These are phyloP conservation scores for Botryotinia globosa DNA, from an alignment of 2,329 filamentous ascomycete genomes.

Conservation along the genomic window DNA sequence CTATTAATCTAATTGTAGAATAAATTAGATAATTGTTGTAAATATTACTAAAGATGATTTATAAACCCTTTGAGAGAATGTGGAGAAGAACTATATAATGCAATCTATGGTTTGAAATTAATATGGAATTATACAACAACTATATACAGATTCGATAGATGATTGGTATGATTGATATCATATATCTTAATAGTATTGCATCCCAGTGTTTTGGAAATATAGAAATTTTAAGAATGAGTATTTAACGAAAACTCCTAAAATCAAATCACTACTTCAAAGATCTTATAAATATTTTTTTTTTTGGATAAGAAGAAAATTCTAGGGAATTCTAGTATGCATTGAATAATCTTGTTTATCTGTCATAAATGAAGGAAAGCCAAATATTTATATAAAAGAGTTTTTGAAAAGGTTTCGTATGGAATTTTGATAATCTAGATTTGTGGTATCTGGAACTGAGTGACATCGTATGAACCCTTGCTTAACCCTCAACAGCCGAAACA, in stretches of 20 bases:
- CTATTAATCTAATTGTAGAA: neutral
- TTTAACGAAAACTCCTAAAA: neutral
- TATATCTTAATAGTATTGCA: too few species aligned
- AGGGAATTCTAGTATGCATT: neutral
- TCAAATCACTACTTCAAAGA: neutral
- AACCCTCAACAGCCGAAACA: neutral
- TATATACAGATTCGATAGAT: neutral
- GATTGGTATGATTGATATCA: neutral
- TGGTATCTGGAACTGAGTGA: neutral
- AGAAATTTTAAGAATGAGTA: neutral
- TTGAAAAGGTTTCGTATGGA: rapidly evolving
- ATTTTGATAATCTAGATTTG: neutral
- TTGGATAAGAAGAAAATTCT: neutral
- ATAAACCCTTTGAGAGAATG: neutral
- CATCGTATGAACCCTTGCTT: neutral
- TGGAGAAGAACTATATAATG: neutral
- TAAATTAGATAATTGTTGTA: rapidly evolving
- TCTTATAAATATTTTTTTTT: neutral
- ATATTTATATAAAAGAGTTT: too few species aligned
- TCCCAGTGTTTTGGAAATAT: neutral
- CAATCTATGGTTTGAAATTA: neutral
- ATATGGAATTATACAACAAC: neutral
- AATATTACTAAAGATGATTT: neutral
- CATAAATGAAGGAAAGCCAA: neutral
- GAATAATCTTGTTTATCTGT: neutral